A percentile compares a stretch with the other conserved stretches of the same genome.
phyloP scores from a whole-genome alignment of 2,329 filamentous ascomycete species.

The Fusarium lyarnte region DNA sequence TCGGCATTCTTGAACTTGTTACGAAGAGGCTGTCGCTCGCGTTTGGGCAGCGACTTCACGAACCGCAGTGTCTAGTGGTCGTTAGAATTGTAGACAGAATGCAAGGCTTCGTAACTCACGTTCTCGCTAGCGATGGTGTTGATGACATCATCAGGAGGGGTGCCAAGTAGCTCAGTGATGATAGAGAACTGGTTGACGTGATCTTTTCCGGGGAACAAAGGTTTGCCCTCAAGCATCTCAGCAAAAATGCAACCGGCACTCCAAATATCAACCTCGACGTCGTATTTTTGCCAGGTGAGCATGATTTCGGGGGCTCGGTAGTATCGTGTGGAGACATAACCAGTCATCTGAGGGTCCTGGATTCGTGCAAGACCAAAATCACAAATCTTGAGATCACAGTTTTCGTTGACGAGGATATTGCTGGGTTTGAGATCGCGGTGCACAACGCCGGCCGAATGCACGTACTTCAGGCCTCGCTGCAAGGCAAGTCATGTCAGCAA shows the following conservation, averaged over 20 bases:
- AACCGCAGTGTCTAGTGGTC: conserved; percentile 83
- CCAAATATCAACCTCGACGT: conserved; percentile 99
- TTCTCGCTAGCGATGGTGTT: conserved; percentile 99
- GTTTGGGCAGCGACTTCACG: conserved; percentile 95
- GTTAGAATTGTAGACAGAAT: conserved; percentile 26
- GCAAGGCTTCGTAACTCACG: conserved; percentile 61
- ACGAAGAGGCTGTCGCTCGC: conserved; percentile 85
- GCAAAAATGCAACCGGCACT: conserved; percentile 99
- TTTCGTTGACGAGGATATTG: conserved; percentile 99
- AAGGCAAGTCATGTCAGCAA: conserved; percentile 16
- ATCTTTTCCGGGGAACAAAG: conserved; percentile 97
- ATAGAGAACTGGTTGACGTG: conserved; percentile 99
- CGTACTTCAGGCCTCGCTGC: conserved; percentile 97
- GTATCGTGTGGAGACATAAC: conserved; percentile 98
- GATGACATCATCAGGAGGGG: conserved; percentile 97
- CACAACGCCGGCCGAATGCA: conserved; percentile 97
- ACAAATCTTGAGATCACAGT: conserved; percentile 99
- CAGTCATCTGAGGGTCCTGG: conserved; percentile 99
- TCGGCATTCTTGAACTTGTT: conserved; percentile 98
- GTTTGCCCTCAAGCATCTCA: conserved; percentile 99
- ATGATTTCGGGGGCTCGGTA: conserved; percentile 99
- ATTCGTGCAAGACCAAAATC: conserved; percentile 98
- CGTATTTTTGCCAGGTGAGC: conserved; percentile 99
- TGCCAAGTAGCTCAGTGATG: conserved; percentile 96
- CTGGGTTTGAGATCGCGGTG: conserved; percentile 98